Percentiles rank a stretch among this genome's conserved stretches.
Conservation (phyloP, 345 rosid genomes). For the Kernera saxatilis region DNA sequence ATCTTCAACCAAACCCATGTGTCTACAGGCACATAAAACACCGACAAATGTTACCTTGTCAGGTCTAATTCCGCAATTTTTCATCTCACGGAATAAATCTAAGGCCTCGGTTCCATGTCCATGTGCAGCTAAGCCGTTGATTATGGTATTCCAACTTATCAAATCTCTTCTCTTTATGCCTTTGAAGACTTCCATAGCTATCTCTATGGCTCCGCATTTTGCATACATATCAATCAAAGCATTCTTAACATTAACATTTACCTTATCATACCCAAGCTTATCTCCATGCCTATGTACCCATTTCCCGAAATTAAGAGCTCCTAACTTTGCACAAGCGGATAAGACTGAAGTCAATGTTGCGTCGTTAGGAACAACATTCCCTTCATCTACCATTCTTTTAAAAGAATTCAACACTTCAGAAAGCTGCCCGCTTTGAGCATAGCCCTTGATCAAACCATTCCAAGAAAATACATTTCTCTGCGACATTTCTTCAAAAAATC, state of each 20-base stretch:
- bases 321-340: slow-evolving; percentile 74
- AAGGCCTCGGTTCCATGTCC: slow-evolving; percentile 68
- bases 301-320: slow-evolving; percentile 71
- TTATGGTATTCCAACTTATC: slow-evolving; percentile 76
- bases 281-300: slow-evolving; percentile 64
- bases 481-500: slow-evolving; percentile 61
- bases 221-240: slow-evolving; percentile 85
- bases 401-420: slow-evolving; percentile 50
- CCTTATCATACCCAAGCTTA: slow-evolving; percentile 41
- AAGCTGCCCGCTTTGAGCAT: slow-evolving; percentile 38
- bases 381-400: slow-evolving; percentile 54
- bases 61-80: slow-evolving; percentile 41
- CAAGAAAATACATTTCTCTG: slow-evolving; percentile 73
- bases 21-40: slow-evolving; percentile 64
- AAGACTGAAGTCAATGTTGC: slow-evolving; percentile 66
- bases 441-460: slow-evolving; percentile 72
- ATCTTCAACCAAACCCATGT: slow-evolving; percentile 68
- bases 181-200: slow-evolving; percentile 53
- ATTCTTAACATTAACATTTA: slow-evolving; percentile 57
- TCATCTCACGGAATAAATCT: slow-evolving; percentile 55
- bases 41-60: slow-evolving; percentile 75
- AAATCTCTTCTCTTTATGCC: slow-evolving; percentile 56
- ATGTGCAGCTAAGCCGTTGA: slow-evolving; percentile 64
- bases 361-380: slow-evolving; percentile 50
- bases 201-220: slow-evolving; percentile 60